These are phyloP conservation scores for Colletotrichum sp. DNA, from an alignment of 2,329 filamentous ascomycete species.

Conservation along the genomic window DNA sequence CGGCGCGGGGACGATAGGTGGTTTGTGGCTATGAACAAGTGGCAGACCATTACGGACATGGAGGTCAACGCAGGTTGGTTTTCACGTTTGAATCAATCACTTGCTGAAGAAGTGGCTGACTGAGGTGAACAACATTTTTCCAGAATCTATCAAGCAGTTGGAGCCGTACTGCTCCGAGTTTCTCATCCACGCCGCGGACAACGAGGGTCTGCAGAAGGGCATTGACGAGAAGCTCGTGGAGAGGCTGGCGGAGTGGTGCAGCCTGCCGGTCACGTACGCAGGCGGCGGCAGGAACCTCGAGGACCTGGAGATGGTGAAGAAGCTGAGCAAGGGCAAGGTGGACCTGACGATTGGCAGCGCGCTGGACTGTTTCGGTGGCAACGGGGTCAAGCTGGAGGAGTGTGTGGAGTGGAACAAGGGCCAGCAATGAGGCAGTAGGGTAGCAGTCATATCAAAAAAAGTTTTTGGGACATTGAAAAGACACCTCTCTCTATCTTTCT, in stretches of 20 bases:
- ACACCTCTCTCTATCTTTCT: background rate
- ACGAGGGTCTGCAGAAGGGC: slow-evolving; percentile 90
- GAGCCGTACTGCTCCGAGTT: slow-evolving; percentile 97
- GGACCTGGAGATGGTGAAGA: slow-evolving; percentile 83
- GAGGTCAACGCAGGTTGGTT: slow-evolving; percentile 77
- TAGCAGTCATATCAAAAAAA: background rate
- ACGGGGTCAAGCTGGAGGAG: slow-evolving; percentile 84
- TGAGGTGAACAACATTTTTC: background rate
- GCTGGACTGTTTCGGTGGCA: slow-evolving; percentile 92
- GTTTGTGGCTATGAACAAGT: slow-evolving; percentile 99
- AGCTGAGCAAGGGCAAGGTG: slow-evolving; percentile 78
- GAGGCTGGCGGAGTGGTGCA: slow-evolving; percentile 82
- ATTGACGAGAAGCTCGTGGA: slow-evolving; percentile 86
- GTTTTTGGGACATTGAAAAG: background rate
- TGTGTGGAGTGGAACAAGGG: slow-evolving; percentile 84
- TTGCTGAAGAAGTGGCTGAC: background rate
- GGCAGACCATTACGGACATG: slow-evolving; percentile 98
- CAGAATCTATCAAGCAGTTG: slow-evolving; percentile 80
- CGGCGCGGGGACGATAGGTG: slow-evolving; percentile 74
- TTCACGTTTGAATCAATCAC: background rate
- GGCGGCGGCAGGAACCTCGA: slow-evolving; percentile 85
- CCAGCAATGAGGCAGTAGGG: slow-evolving; percentile 22
- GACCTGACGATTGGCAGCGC: slow-evolving; percentile 97
- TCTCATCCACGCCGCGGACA: slow-evolving; percentile 95
- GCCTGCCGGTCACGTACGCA: slow-evolving; percentile 93